These are phyloP conservation scores for Boletus pseudo-olivaceus DNA, from an alignment of 768 basidiomycete species.

Conservation along the genomic window DNA sequence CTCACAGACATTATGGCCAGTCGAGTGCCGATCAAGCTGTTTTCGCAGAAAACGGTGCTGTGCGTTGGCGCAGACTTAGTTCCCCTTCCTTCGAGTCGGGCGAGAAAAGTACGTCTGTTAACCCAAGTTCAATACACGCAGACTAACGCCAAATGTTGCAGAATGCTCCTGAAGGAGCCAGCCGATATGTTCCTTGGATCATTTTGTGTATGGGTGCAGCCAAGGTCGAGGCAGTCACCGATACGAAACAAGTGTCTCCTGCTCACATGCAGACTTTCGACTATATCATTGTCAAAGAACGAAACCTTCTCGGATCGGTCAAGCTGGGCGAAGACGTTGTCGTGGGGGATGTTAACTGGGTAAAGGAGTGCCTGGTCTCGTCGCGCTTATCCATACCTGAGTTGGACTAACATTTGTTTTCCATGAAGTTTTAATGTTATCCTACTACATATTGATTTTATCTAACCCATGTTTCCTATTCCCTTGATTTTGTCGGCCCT, in stretches of 20 bases:
- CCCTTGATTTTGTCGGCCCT: background rate
- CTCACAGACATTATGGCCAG: conserved; percentile 59
- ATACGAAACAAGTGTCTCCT: conserved; percentile 33
- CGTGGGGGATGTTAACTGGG: conserved; percentile 60
- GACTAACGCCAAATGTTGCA: conserved; percentile 9
- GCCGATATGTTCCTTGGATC: conserved; percentile 56
- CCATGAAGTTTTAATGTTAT: background rate
- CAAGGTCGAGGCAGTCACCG: conserved; percentile 60
- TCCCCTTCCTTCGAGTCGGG: conserved; percentile 34
- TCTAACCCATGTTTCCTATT: background rate
- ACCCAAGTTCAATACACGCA: no score
- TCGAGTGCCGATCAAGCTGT: conserved; percentile 53
- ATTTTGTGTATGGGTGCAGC: conserved; percentile 76
- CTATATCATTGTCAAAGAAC: conserved; percentile 60
- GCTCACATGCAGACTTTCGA: conserved; percentile 41
- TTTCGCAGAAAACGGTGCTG: conserved; percentile 52
- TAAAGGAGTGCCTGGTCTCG: conserved; percentile 74
- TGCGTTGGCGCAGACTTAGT: conserved; percentile 59
- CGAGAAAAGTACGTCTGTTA: conserved; percentile 19
- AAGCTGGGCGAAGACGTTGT: conserved; percentile 27
- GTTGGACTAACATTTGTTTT: conserved; percentile 2
- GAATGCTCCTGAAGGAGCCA: conserved; percentile 33
- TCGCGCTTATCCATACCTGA: conserved; percentile 45
- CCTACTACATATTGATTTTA: conserved; percentile 3
- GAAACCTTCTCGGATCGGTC: conserved; percentile 24